Percentiles rank a stretch among this genome's conserved stretches.
Conservation (phyloP, 164 flowering plant genomes). For the Vitis rotundifolia region DNA sequence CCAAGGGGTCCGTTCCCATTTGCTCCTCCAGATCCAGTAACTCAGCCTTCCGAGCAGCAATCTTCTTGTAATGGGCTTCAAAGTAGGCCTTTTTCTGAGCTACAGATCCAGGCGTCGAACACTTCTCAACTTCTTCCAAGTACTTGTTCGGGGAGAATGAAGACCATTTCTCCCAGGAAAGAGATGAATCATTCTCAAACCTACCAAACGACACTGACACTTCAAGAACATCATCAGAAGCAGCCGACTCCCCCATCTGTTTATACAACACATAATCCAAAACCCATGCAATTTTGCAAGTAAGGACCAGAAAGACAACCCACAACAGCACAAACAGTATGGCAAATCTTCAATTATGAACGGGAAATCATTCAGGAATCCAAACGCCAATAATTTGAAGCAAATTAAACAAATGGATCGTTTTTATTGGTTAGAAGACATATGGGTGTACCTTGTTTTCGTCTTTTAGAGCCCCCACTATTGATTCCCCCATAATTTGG, state of each 20-base stretch:
- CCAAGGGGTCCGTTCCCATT: constrained; percentile 23
- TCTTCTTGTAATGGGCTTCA: constrained; percentile 88
- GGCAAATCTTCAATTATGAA: constrained; percentile 7
- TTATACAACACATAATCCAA: constrained; percentile 15
- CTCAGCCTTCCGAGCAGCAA: constrained; percentile 71
- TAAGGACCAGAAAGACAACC: constrained; percentile 12
- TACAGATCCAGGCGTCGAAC: constrained; percentile 88
- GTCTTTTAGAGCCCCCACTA: constrained; percentile 27
- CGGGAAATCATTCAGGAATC: constrained; percentile 11
- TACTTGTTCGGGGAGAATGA: constrained; percentile 88
- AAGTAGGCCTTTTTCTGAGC: constrained; percentile 85
- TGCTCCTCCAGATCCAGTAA: constrained; percentile 50
- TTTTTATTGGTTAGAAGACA: constrained; percentile 6
- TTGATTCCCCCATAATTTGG: constrained; percentile 36
- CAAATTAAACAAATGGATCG: constrained; percentile 11
- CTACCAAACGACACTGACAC: constrained; percentile 81
- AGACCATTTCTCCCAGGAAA: constrained; percentile 95
- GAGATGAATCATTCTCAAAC: constrained; percentile 62
- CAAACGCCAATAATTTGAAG: background rate
- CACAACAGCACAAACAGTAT: constrained; percentile 4
- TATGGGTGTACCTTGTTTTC: constrained; percentile 46
- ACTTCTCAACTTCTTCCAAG: constrained; percentile 90
- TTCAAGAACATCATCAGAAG: constrained; percentile 36
- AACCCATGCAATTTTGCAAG: constrained; percentile 10
- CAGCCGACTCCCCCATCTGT: constrained; percentile 48